Evolutionary conservation across 805 yeast species (phyloP).

Genomic region (Kuraishia capsulata): DNA sequence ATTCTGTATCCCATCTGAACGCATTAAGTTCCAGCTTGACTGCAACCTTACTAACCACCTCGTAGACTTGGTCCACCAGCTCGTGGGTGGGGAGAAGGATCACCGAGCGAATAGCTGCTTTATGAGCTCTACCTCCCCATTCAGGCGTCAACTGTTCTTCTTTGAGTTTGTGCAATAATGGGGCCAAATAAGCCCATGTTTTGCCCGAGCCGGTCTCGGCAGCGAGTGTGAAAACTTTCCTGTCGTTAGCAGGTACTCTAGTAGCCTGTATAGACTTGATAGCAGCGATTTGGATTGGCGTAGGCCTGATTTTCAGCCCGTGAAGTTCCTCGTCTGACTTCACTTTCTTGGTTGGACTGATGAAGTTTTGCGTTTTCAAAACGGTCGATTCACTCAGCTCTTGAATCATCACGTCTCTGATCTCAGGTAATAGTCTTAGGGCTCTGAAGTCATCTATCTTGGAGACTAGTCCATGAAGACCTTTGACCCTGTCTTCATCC

Average conservation of each 20-base stretch:
- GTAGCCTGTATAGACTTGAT: conserved; percentile 45
- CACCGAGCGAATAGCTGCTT: conserved; percentile 53
- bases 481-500: conserved; percentile 21
- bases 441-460: conserved; percentile 60
- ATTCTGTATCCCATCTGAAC: conserved; percentile 55
- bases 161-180: conserved; percentile 59
- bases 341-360: conserved; percentile 16
- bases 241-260: conserved; percentile 26
- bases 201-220: conserved; percentile 98
- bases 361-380: conserved; percentile 23
- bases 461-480: conserved; percentile 28
- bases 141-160: conserved; percentile 37
- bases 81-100: conserved; percentile 89
- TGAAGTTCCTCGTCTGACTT: conserved; percentile 23
- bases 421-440: conserved; percentile 56
- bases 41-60: conserved; percentile 25
- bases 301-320: conserved; percentile 40
- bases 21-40: conserved; percentile 31
- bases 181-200: conserved; percentile 84
- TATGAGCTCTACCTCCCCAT: conserved; percentile 26
- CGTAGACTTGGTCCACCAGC: conserved; percentile 69
- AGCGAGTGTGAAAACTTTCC: conserved; percentile 59
- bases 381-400: conserved; percentile 43
- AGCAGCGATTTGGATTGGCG: conserved; percentile 79
- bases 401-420: conserved; percentile 48